Evolutionary conservation across 495 filamentous ascomycete species (phyloP).

Genomic region (Hypoxylon rickii): DNA sequence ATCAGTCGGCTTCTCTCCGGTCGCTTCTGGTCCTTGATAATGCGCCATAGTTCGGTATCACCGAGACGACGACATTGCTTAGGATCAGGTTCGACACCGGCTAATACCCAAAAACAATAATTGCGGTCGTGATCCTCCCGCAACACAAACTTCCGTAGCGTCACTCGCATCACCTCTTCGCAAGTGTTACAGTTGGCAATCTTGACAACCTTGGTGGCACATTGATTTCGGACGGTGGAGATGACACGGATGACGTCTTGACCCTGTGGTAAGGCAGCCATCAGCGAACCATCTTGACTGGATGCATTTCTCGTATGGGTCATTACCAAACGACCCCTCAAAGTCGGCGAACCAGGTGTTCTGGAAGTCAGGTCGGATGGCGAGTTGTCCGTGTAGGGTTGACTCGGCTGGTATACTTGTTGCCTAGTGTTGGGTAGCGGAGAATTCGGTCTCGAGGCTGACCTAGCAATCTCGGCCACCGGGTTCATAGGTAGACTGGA

Average conservation of each 20-base stretch:
- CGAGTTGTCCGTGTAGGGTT: conserved; percentile 41
- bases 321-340: conserved; percentile 51
- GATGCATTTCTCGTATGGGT: conserved; percentile 65
- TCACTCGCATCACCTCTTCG: conserved; percentile 86
- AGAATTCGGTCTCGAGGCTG: conserved; percentile 70
- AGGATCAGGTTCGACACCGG: conserved; percentile 80
- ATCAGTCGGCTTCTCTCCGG: conserved; percentile 90
- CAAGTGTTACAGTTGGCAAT: conserved; percentile 86
- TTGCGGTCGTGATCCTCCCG: conserved; percentile 77
- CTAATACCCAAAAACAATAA: conserved; percentile 82
- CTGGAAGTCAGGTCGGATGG: conserved; percentile 35
- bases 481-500: conserved; percentile 45
- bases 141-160: conserved; percentile 78
- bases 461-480: conserved; percentile 53
- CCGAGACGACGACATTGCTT: conserved; percentile 75
- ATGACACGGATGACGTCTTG: conserved; percentile 89
- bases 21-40: conserved; percentile 73
- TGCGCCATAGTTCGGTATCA: conserved; percentile 83
- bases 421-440: conserved; percentile 61
- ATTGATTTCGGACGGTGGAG: conserved; percentile 82
- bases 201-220: conserved; percentile 88
- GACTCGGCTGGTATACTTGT: conserved; percentile 47
- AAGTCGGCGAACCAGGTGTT: conserved; percentile 47
- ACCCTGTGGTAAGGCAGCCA: conserved; percentile 76
- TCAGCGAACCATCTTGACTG: conserved; percentile 78